A percentile compares a stretch with the other conserved stretches of the same genome.
Conservation (phyloP, 225 moss, liverwort and hornwort genomes). For the Sphagnum contortum region DNA sequence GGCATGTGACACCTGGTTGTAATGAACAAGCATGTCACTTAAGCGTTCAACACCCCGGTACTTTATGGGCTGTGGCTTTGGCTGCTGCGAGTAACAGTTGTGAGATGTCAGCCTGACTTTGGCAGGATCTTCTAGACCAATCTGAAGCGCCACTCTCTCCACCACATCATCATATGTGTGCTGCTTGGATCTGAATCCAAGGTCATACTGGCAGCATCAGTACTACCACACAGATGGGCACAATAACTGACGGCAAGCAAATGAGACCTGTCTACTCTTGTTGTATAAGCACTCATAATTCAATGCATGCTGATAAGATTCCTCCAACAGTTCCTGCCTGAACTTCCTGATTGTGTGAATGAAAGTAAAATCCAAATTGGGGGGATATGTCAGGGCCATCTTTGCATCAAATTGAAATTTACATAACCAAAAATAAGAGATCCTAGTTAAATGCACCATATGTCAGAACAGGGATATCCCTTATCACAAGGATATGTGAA, state of each 20-base stretch:
- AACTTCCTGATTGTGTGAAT: too few species aligned
- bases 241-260: slow-evolving; percentile 33
- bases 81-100: slow-evolving; percentile 78
- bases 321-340: too few species aligned
- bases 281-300: too few species aligned
- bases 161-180: slow-evolving; percentile 78
- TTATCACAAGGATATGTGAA: neutral
- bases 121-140: slow-evolving; percentile 63
- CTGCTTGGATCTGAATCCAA: slow-evolving; percentile 51
- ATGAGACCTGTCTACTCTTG: too few species aligned
- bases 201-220: neutral
- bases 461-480: too few species aligned
- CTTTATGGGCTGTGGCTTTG: slow-evolving; percentile 73
- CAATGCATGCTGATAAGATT: too few species aligned
- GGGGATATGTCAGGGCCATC: neutral
- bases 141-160: slow-evolving; percentile 57
- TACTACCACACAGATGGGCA: too few species aligned
- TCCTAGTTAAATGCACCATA: neutral
- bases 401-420: neutral
- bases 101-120: slow-evolving; percentile 74
- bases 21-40: slow-evolving; percentile 75
- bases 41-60: slow-evolving; percentile 70
- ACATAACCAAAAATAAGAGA: neutral
- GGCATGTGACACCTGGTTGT: slow-evolving; percentile 31
- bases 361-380: too few species aligned